These are phyloP conservation scores for Polyporus arcularius DNA, from an alignment of 768 basidiomycete genomes.

Conservation along the genomic window DNA sequence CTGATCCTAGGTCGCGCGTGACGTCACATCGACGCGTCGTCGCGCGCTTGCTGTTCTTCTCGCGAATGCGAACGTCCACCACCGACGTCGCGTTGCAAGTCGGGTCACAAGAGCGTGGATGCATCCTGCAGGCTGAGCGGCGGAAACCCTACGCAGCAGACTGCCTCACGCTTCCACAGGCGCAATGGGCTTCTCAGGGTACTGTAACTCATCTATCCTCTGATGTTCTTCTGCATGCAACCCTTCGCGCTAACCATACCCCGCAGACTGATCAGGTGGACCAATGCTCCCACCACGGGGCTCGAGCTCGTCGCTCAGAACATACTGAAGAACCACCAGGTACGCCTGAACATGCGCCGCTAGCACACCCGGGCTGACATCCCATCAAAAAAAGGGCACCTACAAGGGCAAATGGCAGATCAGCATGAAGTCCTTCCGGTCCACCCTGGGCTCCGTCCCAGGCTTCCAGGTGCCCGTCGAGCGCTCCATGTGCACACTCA, in stretches of 20 bases:
- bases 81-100: neutral
- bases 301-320: constrained; percentile 70
- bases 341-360: constrained; percentile 29
- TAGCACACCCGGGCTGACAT: neutral
- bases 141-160: no score
- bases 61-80: neutral
- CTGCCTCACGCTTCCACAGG: no score
- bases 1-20: neutral
- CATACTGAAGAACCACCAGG: constrained; percentile 71
- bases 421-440: constrained; percentile 72
- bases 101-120: no score
- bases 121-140: no score
- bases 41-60: neutral
- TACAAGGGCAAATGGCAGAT: constrained; percentile 68
- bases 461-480: constrained; percentile 55
- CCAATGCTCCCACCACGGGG: constrained; percentile 76
- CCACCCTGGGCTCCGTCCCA: constrained; percentile 60
- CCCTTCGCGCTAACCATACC: neutral
- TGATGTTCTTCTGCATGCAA: neutral
- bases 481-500: constrained; percentile 72
- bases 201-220: neutral
- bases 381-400: constrained; percentile 46
- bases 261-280: constrained; percentile 73
- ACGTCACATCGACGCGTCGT: neutral
- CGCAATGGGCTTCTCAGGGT: constrained; percentile 18